Base-by-base conservation (phyloP, 106 monocot species). In the Cymbidium sinense region DNA sequence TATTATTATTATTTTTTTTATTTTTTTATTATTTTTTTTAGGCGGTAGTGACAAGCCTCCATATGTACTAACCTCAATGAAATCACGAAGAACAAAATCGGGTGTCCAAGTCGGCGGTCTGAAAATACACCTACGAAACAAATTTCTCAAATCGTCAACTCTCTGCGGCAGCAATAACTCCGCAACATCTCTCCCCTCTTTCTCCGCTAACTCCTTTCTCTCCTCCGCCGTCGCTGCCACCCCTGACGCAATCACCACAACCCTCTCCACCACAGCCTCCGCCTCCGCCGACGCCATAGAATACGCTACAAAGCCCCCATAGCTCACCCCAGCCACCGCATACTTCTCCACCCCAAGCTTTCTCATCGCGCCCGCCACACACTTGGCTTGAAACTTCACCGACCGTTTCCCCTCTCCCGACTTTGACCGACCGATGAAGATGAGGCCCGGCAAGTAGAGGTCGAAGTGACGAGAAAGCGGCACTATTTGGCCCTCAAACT, bases 241-340 rank as follows among this genome's bases (percentile, higher is more conserved):
- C 75, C 39, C 20, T 77, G 17, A 7, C 91, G 50, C 28, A 86
- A 86, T 8, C 84, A 72, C 61, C 86, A 79, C 61, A 83, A 44
- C 10, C 91, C 62, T 62, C 89, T 88, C 76, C 84, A 76, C 51
- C 81, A 70, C 73, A 75, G 81, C 75, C 86, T 37, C 71, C 75
- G 64, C 90, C 27, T 28, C 79, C 37, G 43, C 62, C 34, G 55
- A 79, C 43, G 86, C 95, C 87, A 93, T 43, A 30, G 85, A 67
- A 76, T 79, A 96, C 55, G 91, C 95, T 78, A 90, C 90, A 47
- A 79, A 90, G 8, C 90, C 90, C 0, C 90, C 90, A 77, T 90
- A 90, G 58, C 90, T 90, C 20, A 76, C 82, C 33, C 91, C 91
- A 8, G 74, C 85, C 43, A 91, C 82, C 25, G 77, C 35, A 80